Evolutionary conservation across 495 filamentous ascomycete genomes (phyloP).

Genomic region (Evansstolkia leycettana): DNA sequence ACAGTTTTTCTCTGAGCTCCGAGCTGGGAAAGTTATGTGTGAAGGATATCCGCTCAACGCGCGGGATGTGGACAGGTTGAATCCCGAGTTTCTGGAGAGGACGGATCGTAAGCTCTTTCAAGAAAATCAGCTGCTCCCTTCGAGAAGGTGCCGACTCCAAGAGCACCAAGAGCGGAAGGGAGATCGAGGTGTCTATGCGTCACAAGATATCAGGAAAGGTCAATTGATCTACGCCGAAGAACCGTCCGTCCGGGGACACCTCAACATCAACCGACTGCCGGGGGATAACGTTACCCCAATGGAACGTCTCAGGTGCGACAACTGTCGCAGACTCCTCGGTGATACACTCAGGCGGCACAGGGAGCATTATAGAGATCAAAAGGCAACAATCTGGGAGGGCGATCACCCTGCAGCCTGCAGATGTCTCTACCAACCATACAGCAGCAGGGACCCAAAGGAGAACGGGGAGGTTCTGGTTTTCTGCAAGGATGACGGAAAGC

Average conservation of each 20-base stretch:
- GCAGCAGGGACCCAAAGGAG: background rate
- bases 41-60: conserved; percentile 16
- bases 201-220: conserved; percentile 6
- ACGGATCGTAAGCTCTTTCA: conserved; percentile 9
- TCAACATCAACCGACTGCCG: conserved; percentile 4
- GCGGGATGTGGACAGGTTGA: conserved; percentile 8
- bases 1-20: conserved; percentile 13
- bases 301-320: conserved; percentile 10
- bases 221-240: conserved; percentile 15
- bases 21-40: conserved; percentile 7
- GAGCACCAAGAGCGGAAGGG: background rate
- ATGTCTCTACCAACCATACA: background rate
- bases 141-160: conserved; percentile 3
- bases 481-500: conserved; percentile 1
- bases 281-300: background rate
- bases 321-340: conserved; percentile 12
- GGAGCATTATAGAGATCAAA: no score
- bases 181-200: conserved; percentile 15
- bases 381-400: background rate
- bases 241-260: conserved; percentile 18
- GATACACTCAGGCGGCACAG: no score
- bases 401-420: conserved; percentile 2
- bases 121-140: conserved; percentile 1
- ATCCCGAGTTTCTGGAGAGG: conserved; percentile 2
- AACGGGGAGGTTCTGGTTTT: conserved; percentile 5